These are phyloP conservation scores for Hortaea werneckii DNA, from an alignment of 2,329 filamentous ascomycete genomes.

Conservation along the genomic window DNA sequence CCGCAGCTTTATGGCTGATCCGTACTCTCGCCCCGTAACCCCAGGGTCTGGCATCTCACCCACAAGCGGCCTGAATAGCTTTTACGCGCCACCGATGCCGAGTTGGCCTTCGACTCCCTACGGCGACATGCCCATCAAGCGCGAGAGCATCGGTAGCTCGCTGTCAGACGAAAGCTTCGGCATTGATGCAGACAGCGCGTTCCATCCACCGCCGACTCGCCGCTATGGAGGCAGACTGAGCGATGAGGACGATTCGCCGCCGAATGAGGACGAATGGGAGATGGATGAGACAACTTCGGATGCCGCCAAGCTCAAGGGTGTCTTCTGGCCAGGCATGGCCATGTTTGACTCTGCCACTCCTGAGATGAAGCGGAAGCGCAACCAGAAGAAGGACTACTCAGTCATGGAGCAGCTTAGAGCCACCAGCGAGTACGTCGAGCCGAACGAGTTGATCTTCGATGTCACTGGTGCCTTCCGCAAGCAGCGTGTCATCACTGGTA, in stretches of 20 bases:
- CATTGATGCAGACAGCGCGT: constrained; percentile 1
- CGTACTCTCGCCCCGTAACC: constrained; percentile 18
- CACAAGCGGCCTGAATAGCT: constrained; percentile 8
- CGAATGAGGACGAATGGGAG: constrained; percentile 7
- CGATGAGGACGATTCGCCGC: constrained; percentile 1
- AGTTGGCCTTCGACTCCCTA: constrained; percentile 20
- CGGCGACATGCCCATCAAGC: constrained; percentile 12
- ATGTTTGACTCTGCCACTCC: constrained; percentile 71
- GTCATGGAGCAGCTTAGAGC: constrained; percentile 57
- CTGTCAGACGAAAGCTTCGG: constrained; percentile 6
- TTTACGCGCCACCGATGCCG: constrained; percentile 28
- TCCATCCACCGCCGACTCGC: background rate
- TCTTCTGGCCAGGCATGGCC: constrained; percentile 68
- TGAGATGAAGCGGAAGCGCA: constrained; percentile 62
- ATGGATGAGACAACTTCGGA: constrained; percentile 18
- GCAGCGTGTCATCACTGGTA: constrained; percentile 35
- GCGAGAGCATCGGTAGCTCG: constrained; percentile 16
- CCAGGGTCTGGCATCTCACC: constrained; percentile 11
- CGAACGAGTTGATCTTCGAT: constrained; percentile 55
- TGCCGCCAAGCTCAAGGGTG: constrained; percentile 54
- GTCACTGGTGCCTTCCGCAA: constrained; percentile 32
- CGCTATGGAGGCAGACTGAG: constrained; percentile 4
- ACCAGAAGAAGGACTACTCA: constrained; percentile 66
- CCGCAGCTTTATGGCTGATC: constrained; percentile 15
- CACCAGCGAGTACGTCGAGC: constrained; percentile 53